These are phyloP conservation scores for Lachnellula occidentalis DNA, from an alignment of 2,329 filamentous ascomycete species.

Conservation along the genomic window DNA sequence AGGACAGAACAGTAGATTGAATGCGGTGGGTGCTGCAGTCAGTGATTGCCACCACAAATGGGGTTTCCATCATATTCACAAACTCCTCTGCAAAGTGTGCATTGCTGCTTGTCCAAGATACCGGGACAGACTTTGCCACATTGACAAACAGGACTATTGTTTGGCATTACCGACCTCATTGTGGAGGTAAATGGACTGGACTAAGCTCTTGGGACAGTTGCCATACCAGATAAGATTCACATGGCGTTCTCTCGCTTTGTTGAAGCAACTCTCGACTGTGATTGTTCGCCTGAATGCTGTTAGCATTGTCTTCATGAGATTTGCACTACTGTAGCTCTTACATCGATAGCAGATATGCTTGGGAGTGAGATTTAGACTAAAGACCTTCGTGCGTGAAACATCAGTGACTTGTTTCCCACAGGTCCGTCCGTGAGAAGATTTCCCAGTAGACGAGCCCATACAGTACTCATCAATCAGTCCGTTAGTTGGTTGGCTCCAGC, in stretches of 20 bases:
- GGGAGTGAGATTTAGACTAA: not conserved
- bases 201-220: constrained; percentile 24
- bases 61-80: constrained; percentile 4
- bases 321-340: not conserved
- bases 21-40: not conserved
- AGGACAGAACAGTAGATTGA: constrained; percentile 3
- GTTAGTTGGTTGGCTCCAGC: no score
- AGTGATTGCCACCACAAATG: constrained; percentile 6
- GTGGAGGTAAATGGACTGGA: constrained; percentile 20
- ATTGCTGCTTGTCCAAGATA: constrained; percentile 13
- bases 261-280: no score
- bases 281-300: no score
- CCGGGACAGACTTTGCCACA: constrained; percentile 12
- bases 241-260: constrained; percentile 36
- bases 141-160: constrained; percentile 18
- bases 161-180: constrained; percentile 28
- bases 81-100: constrained; percentile 2
- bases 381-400: not conserved
- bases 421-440: no score
- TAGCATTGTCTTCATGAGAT: no score
- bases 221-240: constrained; percentile 41
- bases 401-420: not conserved
- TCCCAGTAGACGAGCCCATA: no score
- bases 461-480: no score
- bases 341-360: not conserved